Evolutionary conservation across 345 rosid genomes (phyloP).

Genomic region (Eucalyptus decipiens): DNA sequence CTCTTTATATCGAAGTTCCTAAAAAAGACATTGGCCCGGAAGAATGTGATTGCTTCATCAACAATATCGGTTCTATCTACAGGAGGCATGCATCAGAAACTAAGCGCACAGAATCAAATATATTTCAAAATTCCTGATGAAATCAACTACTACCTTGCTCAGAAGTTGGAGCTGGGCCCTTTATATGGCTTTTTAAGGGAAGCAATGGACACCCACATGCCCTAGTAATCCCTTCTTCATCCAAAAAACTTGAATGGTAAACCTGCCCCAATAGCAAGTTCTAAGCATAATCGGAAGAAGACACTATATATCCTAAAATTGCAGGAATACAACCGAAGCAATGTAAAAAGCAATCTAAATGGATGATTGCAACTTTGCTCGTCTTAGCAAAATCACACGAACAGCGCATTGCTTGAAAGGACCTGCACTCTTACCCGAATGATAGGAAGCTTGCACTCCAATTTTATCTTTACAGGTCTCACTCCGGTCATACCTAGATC

Average conservation of each 20-base stretch:
- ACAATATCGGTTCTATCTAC: slow-evolving; percentile 81
- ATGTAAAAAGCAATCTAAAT: background rate
- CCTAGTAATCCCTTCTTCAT: slow-evolving; percentile 70
- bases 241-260: slow-evolving; percentile 91
- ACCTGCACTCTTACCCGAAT: background rate
- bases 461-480: background rate
- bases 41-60: slow-evolving; percentile 91
- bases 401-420: background rate
- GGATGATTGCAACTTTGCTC: background rate
- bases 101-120: background rate
- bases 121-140: background rate
- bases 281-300: background rate
- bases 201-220: slow-evolving; percentile 94
- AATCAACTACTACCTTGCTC: slow-evolving; percentile 46
- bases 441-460: background rate
- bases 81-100: background rate
- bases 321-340: background rate
- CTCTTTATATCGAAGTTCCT: slow-evolving; percentile 91
- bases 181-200: slow-evolving; percentile 86
- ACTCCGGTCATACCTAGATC: background rate
- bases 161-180: slow-evolving; percentile 93
- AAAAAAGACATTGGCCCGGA: slow-evolving; percentile 91
- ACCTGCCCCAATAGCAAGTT: slow-evolving; percentile 27
- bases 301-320: background rate
- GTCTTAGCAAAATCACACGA: background rate